These are phyloP conservation scores for Leishmania guyanensis DNA, from an alignment of 208 protist species.

Conservation along the genomic window DNA sequence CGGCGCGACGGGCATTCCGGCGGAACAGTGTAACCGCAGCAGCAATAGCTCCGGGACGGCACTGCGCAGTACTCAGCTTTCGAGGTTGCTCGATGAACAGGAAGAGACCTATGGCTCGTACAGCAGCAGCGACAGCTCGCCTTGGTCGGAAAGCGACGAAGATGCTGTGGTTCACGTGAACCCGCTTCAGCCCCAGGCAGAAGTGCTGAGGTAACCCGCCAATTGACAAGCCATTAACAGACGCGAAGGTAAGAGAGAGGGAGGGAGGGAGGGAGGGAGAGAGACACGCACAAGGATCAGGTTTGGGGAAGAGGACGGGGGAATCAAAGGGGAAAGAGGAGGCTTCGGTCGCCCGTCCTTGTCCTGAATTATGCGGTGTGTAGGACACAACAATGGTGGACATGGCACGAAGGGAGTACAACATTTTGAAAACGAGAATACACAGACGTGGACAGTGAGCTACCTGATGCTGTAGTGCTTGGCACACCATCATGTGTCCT, in stretches of 20 bases:
- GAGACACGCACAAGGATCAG: not conserved
- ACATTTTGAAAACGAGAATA: no score
- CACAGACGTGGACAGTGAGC: no score
- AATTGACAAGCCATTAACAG: not conserved
- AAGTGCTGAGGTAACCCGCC: not conserved
- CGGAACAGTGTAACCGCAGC: not conserved
- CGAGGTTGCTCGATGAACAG: not conserved
- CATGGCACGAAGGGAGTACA: no score
- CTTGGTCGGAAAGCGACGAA: not conserved
- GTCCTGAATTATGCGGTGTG: no score
- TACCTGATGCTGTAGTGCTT: not conserved
- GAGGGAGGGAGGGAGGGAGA: not conserved
- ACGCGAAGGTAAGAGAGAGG: no score
- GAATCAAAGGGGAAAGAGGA: not conserved
- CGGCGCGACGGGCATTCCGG: not conserved
- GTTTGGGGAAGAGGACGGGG: not conserved
- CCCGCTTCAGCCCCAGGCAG: conserved; percentile 1
- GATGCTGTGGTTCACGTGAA: conserved; percentile 19
- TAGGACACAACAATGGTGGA: no score
- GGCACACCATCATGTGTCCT: not conserved
- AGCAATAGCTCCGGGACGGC: not conserved
- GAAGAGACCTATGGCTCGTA: not conserved
- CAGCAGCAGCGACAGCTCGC: conserved; percentile 15
- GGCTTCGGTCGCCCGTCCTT: no score
- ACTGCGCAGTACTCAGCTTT: not conserved